Evolutionary conservation across 441 rosid species (phyloP), one percentile per base, ranked within the genome.

Genomic region (Corymbia calophylla): DNA sequence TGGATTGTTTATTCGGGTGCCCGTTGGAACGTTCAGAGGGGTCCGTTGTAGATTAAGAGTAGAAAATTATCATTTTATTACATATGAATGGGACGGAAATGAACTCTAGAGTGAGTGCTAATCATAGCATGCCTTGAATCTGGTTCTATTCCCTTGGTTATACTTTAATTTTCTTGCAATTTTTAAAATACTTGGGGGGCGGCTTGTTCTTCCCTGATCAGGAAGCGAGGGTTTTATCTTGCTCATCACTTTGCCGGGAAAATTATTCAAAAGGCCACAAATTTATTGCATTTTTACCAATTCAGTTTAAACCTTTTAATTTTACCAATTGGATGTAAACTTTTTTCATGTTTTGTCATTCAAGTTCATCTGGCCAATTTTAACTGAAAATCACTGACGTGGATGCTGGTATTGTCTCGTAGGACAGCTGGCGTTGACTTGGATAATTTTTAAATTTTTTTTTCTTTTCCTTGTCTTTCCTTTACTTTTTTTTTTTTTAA

Each of bases 401-500:
- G 25, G 23, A 2, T 1, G 7, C 5, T 3, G 0, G 3, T 58
- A 58, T 3, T 58, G 13, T 3, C 1, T 9, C 0, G 6, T 58
- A 58, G 10, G 25, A 58, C 17, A 6, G 25, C 0, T 56, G 4
- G 11, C 18, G 18, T 9, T 23, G 0, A 23, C 6, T 2, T 23
- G 1, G 3, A 56, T 23, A 56, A 0, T 56, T 58, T 25, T 58
- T 58, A 9, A 39, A 39, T 25, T 25, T 4, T 12, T 0, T 23
- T 35, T 35, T 48, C 10, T 48, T 56, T 9, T 23, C 14, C 16
- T 12, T 51, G n/a, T 51, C 14, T 13, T 14, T 51, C 16, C 5
- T 51, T 13, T 51, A 51, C 39, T 4, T 35, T 35, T 51, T 51
- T 11, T 51, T 58, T 9, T 10, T 39, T 39, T 39, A 39, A 39